Evolutionary conservation across 768 basidiomycete genomes (phyloP), one percentile per base, ranked within the genome.

Genomic region (Imleria badia): DNA sequence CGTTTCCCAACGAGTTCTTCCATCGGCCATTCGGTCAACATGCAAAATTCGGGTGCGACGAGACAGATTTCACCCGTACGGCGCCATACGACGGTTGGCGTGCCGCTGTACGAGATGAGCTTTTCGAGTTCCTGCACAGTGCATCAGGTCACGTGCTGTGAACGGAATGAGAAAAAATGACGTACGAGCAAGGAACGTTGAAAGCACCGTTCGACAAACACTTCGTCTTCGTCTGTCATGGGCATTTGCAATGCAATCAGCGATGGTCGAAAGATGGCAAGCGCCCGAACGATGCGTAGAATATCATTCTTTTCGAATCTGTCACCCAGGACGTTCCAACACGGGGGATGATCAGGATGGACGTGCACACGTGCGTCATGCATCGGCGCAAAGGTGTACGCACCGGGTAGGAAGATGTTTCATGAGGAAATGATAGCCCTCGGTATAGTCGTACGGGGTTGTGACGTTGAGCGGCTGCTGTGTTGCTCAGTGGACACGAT

Each of bases 181-280:
- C 75, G 81, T 64, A 95, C 93, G 64, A 98, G 79, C 56, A 98
- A 75, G 33, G 94, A 92, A 48, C 96, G 80, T 72, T 98, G 96
- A 69, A 98, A 96, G 61, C 91, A 96, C 66, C 87, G 87, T 74
- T 98, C 96, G 47, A 96, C 88, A 71, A 98, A 98, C 3, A 96
- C 81, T 70, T 98, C 96, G 73, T 98, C 96, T 63, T 97, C 94
- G 53, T 94, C 84, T 17, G 93, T 90, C 70, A 98, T 77, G 29
- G 96, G 94, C 95, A 98, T 97, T 81, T 98, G 95, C 48, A 98
- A 75, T 26, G 96, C 96, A 64, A 98, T 98, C 52, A 98, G 80
- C 54, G 92, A 95, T n/a, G 96, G 96, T 52, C 96, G 82, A 70
- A 94, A 95, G 35, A 96, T 91, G 19, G 96, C 95, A 51, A 98